Evolutionary conservation across 768 basidiomycete genomes (phyloP).

Genomic region (Porpolomopsis calyptriformis): DNA sequence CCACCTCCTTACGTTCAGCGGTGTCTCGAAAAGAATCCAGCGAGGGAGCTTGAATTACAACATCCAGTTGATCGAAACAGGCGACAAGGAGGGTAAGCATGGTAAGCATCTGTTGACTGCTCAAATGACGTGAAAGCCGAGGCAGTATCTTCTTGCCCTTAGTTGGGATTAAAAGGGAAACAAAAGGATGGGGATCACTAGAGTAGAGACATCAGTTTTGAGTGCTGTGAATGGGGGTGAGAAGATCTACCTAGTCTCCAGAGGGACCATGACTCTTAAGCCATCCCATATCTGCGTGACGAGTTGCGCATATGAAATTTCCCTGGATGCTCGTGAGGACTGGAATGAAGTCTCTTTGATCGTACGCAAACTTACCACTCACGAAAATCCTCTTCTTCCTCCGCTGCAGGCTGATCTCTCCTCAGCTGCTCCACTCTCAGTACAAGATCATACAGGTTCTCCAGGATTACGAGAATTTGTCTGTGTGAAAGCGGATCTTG

Average conservation of each 20-base stretch:
- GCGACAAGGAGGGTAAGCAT: constrained; percentile 86
- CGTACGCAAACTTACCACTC: constrained; percentile 33
- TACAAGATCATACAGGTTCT: constrained; percentile 75
- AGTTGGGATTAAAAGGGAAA: constrained; percentile 74
- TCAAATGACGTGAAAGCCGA: constrained; percentile 76
- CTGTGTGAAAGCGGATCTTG: constrained; percentile 71
- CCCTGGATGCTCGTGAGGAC: constrained; percentile 30
- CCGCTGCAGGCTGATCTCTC: constrained; percentile 61
- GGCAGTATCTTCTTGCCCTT: constrained; percentile 93
- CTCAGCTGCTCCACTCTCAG: constrained; percentile 79
- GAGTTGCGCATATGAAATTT: constrained; percentile 42
- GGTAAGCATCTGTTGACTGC: constrained; percentile 69
- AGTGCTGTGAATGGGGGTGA: not conserved
- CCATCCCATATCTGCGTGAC: constrained; percentile 72
- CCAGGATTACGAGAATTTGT: constrained; percentile 68
- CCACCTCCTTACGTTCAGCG: constrained; percentile 54
- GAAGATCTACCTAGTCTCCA: constrained; percentile 76
- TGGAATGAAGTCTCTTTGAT: not conserved
- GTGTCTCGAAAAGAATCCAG: constrained; percentile 61
- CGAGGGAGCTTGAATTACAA: constrained; percentile 65
- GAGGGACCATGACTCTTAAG: constrained; percentile 77
- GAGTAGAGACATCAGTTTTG: not conserved
- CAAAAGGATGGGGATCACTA: constrained; percentile 93
- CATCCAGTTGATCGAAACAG: constrained; percentile 89
- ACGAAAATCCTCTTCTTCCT: constrained; percentile 37